Evolutionary conservation across 495 filamentous ascomycete genomes (phyloP).

Genomic region (Pyrenula massariospora): DNA sequence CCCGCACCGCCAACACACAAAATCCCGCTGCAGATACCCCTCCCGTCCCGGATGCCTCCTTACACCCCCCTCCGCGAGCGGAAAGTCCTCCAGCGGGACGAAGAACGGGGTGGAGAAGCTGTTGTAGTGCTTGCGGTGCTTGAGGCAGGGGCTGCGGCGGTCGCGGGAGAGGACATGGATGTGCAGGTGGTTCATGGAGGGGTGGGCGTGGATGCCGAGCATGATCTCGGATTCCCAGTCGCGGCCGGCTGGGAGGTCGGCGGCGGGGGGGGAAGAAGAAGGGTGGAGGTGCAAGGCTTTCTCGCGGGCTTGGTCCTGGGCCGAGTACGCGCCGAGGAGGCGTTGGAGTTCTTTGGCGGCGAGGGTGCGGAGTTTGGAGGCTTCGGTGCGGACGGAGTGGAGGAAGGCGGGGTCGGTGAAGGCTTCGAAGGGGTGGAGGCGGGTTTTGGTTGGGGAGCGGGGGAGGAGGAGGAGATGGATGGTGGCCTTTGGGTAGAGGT

Average conservation of each 20-base stretch:
- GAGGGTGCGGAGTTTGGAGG: slow-evolving; percentile 43
- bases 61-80: slow-evolving; percentile 49
- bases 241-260: slow-evolving; percentile 52
- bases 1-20: slow-evolving; percentile 81
- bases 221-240: slow-evolving; percentile 72
- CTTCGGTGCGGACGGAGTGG: slow-evolving; percentile 45
- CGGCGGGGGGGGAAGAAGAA: slow-evolving; percentile 21
- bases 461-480: slow-evolving; percentile 83
- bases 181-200: slow-evolving; percentile 90
- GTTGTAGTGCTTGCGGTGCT: slow-evolving; percentile 83
- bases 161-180: slow-evolving; percentile 77
- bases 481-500: slow-evolving; percentile 73
- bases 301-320: slow-evolving; percentile 42
- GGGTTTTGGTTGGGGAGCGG: slow-evolving; percentile 47
- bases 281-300: slow-evolving; percentile 44
- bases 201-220: slow-evolving; percentile 71
- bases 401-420: slow-evolving; percentile 65
- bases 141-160: slow-evolving; percentile 54
- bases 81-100: slow-evolving; percentile 68
- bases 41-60: slow-evolving; percentile 41
- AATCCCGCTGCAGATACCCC: slow-evolving; percentile 46
- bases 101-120: slow-evolving; percentile 86
- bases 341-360: slow-evolving; percentile 70
- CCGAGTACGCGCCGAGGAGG: slow-evolving; percentile 50
- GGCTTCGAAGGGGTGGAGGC: slow-evolving; percentile 67